Base-by-base conservation (phyloP, 2,329 filamentous ascomycete genomes). In the Xylariales sp. region DNA sequence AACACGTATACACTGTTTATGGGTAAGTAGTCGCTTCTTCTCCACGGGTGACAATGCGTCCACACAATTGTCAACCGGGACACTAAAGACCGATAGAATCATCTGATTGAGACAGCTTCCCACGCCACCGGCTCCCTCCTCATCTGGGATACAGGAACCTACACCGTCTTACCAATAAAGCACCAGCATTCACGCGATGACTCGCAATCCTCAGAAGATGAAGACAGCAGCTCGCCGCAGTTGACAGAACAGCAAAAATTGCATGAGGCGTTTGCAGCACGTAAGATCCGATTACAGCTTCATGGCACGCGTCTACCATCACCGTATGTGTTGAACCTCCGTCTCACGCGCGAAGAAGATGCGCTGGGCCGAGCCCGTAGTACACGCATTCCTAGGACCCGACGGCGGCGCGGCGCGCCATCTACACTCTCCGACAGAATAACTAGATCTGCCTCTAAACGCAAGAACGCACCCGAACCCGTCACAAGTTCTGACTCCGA, bases 91-190 rank as follows among this genome's bases (percentile, higher is more conserved):
- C 7, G n/a, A 23, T 55, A 87, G 86, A 90, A 89, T 67, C 87
- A 90, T 70, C 82, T 90, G 8, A 83, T 89, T 61, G 88, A 90
- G 73, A 87, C 85, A 0, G 87, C 83, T 3, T 87, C 85, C 2
- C 36, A 74, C 1, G 77, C 79, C 14, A 88, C 87, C 3, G 88
- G 87, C 1, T 88, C 86, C 8, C 81, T 90, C 65, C 79, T 90
- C 9, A 85, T 90, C 48, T 90, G 88, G 88, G 88, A 90, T 71
- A 88, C 85, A 1, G 88, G 87, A 2, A 85, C 84, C 39, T 90
- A 89, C 71, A 81, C 83, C 50, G 75, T 90, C 10, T 78, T 90
- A 12, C 82, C 85, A 7, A 80, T 74, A n/a, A 34, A 48, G 55
- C 36, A 32, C 32, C 62, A 64, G 18, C 16, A 39, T 14, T 46